Evolutionary conservation across 1,284 basidiomycete species (phyloP).

Genomic region (Malassezia yamatoensis): DNA sequence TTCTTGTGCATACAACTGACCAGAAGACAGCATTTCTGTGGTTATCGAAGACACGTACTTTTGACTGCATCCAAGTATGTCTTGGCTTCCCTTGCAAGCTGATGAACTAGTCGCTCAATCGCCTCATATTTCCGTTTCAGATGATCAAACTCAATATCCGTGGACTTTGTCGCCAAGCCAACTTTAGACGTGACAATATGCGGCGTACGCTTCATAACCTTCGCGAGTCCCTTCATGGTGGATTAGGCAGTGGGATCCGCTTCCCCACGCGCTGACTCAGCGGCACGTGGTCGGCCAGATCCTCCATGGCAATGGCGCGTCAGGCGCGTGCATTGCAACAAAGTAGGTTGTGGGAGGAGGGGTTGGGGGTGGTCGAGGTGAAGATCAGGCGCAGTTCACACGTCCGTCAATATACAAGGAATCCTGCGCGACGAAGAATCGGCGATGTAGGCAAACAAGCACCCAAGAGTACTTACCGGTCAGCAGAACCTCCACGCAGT

Average conservation of each 20-base stretch:
- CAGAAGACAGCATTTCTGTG: slow-evolving; percentile 68
- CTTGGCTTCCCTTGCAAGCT: slow-evolving; percentile 81
- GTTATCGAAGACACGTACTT: slow-evolving; percentile 14
- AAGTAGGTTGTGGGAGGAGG: neutral
- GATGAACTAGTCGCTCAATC: slow-evolving; percentile 73
- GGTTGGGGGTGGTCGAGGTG: neutral
- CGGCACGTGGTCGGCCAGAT: neutral
- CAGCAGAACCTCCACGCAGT: slow-evolving; percentile 5
- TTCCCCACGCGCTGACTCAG: neutral
- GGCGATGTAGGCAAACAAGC: no score
- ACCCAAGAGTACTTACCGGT: neutral
- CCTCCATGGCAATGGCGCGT: neutral
- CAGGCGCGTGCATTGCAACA: neutral
- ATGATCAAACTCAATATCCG: slow-evolving; percentile 42
- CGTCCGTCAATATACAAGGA: neutral
- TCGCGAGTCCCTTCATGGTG: slow-evolving; percentile 36
- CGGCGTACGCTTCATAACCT: slow-evolving; percentile 41
- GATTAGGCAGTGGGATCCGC: neutral
- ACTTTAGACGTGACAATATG: slow-evolving; percentile 44
- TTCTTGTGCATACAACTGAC: slow-evolving; percentile 65
- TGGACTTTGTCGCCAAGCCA: slow-evolving; percentile 39
- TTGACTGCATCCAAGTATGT: slow-evolving; percentile 61
- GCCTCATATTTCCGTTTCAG: slow-evolving; percentile 56
- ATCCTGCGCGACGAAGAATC: no score
- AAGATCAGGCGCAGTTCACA: neutral